A percentile compares a stretch with the other conserved stretches of the same genome.
Conservation (phyloP, 2,329 filamentous ascomycete genomes). For the Orbilia javanica region DNA sequence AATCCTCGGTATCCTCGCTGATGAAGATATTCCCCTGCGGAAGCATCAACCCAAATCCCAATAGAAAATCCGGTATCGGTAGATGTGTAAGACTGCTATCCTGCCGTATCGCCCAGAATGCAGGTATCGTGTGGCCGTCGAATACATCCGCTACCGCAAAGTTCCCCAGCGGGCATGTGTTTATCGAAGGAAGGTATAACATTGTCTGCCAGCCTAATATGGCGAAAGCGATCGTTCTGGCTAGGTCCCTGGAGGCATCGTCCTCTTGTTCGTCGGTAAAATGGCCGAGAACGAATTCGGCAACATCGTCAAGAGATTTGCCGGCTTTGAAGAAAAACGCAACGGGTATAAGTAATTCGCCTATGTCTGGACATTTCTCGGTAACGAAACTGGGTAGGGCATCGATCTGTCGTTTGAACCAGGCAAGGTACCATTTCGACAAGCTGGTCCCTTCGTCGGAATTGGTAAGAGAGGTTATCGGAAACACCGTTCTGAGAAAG, state of each 20-base stretch:
- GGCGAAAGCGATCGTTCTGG: conserved; percentile 5
- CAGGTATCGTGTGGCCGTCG: conserved; percentile 30
- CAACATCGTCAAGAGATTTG: conserved; percentile 4
- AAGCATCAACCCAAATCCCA: conserved; percentile 26
- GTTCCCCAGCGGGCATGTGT: conserved; percentile 15
- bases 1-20: conserved; percentile 29
- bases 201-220: conserved; percentile 41
- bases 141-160: conserved; percentile 33
- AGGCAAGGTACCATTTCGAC: conserved; percentile 15
- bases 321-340: conserved; percentile 23
- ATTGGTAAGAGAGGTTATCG: background rate
- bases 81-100: conserved; percentile 20
- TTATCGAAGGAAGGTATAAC: conserved; percentile 21
- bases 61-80: conserved; percentile 27
- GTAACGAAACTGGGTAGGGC: conserved; percentile 2
- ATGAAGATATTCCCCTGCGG: conserved; percentile 26
- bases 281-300: conserved; percentile 2
- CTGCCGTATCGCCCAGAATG: conserved; percentile 29
- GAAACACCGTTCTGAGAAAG: conserved; percentile 14
- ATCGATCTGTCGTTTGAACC: conserved; percentile 24
- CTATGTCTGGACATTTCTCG: conserved; percentile 3
- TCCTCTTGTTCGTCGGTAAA: conserved; percentile 17
- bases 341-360: conserved; percentile 9
- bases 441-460: background rate
- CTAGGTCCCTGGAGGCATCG: conserved; percentile 7